Evolutionary conservation across 257 asterid species (phyloP).

Genomic region (Lantana camara): DNA sequence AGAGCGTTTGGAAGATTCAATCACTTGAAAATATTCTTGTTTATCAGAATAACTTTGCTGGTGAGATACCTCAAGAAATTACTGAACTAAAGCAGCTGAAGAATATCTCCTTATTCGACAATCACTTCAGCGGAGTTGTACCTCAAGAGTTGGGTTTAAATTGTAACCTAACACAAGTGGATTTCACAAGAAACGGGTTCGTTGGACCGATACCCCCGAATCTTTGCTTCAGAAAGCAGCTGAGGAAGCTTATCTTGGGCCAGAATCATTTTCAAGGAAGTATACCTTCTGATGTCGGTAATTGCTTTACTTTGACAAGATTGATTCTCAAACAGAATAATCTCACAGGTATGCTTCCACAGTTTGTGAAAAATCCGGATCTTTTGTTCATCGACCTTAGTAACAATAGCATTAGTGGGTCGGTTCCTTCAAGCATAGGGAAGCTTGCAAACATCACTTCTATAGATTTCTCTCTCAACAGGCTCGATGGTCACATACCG

Average conservation of each 20-base stretch:
- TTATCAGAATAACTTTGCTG: constrained; percentile 67
- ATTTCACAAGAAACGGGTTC: constrained; percentile 65
- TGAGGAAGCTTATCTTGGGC: constrained; percentile 60
- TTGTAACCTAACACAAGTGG: constrained; percentile 54
- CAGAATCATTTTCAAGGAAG: constrained; percentile 61
- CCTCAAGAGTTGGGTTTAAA: constrained; percentile 84
- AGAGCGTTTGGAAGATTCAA: constrained; percentile 62
- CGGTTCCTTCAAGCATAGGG: constrained; percentile 57
- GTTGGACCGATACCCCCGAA: constrained; percentile 73
- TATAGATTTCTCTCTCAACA: constrained; percentile 62
- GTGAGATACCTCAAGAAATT: constrained; percentile 69
- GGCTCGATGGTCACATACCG: constrained; percentile 59
- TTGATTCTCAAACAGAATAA: constrained; percentile 67
- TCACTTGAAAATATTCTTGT: constrained; percentile 54
- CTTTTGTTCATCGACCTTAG: constrained; percentile 58
- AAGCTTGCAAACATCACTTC: constrained; percentile 46
- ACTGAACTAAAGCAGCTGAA: constrained; percentile 59
- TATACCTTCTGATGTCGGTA: constrained; percentile 61
- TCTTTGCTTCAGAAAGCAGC: constrained; percentile 67
- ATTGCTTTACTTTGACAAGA: constrained; percentile 62
- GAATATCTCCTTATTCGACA: constrained; percentile 55
- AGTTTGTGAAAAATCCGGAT: constrained; percentile 47
- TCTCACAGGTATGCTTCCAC: constrained; percentile 66
- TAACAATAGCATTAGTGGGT: constrained; percentile 55
- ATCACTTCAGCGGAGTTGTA: constrained; percentile 64